phyloP scores from a whole-genome alignment of 352 stramenopile species.

The Peronospora farinosa region DNA sequence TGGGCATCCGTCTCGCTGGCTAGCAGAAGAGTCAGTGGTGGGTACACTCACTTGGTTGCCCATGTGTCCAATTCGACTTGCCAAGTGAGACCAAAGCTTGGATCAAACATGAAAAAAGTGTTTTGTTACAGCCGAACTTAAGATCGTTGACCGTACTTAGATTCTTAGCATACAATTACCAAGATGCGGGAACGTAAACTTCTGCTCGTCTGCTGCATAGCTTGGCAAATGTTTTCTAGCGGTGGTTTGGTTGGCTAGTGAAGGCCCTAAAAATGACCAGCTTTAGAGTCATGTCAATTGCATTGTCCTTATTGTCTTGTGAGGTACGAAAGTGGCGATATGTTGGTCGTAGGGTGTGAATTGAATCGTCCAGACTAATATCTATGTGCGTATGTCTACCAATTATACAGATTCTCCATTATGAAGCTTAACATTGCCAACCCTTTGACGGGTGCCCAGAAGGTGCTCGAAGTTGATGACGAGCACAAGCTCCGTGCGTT shows the following conservation, averaged over 20 bases:
- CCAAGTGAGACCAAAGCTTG: background rate
- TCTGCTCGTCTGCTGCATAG: slow-evolving; percentile 17
- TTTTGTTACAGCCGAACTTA: slow-evolving; percentile 12
- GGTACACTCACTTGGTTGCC: slow-evolving; percentile 61
- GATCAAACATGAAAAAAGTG: slow-evolving; percentile 1
- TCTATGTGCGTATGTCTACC: background rate
- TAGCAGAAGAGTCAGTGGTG: slow-evolving; percentile 6
- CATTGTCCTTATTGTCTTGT: slow-evolving; percentile 81
- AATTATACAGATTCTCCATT: slow-evolving; percentile 36
- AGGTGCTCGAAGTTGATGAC: slow-evolving; percentile 99
- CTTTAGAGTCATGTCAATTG: slow-evolving; percentile 10
- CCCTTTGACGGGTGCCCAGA: slow-evolving; percentile 95
- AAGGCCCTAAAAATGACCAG: background rate
- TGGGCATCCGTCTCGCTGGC: slow-evolving; percentile 32
- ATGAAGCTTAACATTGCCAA: slow-evolving; percentile 99
- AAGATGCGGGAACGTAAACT: slow-evolving; percentile 11
- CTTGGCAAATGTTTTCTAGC: slow-evolving; percentile 11
- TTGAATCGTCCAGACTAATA: background rate
- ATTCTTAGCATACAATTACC: slow-evolving; percentile 7
- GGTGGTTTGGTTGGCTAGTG: slow-evolving; percentile 28
- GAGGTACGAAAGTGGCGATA: slow-evolving; percentile 38
- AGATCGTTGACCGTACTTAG: slow-evolving; percentile 3
- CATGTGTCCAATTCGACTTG: slow-evolving; percentile 30
- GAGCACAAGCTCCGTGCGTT: slow-evolving; percentile 98
- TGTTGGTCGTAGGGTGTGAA: background rate